Percentiles rank a stretch among this genome's conserved stretches.
phyloP scores from a whole-genome alignment of 345 rosid genomes.

The Populus pruinosa region DNA sequence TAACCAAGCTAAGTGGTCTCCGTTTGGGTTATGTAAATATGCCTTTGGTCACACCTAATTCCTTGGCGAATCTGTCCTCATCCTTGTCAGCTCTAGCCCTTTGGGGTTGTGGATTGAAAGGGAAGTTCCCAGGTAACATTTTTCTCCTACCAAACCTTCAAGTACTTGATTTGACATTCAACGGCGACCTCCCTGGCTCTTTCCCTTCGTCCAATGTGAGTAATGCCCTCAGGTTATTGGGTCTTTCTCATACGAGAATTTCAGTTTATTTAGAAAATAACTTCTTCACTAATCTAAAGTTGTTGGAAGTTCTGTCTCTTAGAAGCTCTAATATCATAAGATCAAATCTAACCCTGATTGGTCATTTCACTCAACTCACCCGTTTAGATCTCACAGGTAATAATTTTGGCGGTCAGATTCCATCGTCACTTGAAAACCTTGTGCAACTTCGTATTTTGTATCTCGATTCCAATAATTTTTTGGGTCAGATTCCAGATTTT shows the following conservation, averaged over 20 bases:
- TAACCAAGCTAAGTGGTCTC: no score
- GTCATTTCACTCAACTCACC: no score
- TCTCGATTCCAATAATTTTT: background rate
- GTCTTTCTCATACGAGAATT: no score
- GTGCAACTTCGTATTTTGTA: background rate
- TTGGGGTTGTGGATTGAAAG: background rate
- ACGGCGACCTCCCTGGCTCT: background rate
- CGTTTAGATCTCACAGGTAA: no score
- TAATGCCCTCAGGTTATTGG: no score
- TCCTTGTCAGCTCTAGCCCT: background rate
- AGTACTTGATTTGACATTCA: background rate
- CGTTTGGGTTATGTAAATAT: no score
- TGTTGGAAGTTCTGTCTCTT: background rate
- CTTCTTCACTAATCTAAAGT: background rate
- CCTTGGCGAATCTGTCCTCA: slow-evolving; percentile 5
- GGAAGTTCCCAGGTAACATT: background rate
- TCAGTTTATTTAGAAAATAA: background rate
- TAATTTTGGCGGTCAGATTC: no score
- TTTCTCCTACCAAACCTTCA: background rate
- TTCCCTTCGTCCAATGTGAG: no score
- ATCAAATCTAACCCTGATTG: no score
- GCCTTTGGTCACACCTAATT: no score
- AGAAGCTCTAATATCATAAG: no score
- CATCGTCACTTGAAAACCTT: background rate
- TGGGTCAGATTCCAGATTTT: background rate